A percentile compares a stretch with the other conserved stretches of the same genome.
Evolutionary conservation across 257 asterid species (phyloP).

Genomic region (Scutellaria minor): DNA sequence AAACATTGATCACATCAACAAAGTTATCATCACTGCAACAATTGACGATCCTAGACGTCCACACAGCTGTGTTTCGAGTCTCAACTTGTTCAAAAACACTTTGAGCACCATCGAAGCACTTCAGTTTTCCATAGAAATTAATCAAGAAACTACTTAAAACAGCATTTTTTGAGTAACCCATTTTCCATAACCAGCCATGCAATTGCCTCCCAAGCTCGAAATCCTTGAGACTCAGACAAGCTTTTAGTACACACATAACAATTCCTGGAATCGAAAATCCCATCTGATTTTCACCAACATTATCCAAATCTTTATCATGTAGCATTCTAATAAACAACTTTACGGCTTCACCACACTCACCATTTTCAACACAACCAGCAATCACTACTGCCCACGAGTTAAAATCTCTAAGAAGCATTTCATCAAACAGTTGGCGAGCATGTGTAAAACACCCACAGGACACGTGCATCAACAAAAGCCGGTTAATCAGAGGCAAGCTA

Average conservation of each 20-base stretch:
- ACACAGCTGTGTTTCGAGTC: conserved; percentile 51
- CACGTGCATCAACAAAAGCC: conserved; percentile 58
- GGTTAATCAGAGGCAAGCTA: conserved; percentile 45
- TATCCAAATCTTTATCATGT: conserved; percentile 33
- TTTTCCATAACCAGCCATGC: conserved; percentile 70
- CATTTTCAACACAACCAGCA: conserved; percentile 61
- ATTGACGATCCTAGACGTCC: conserved; percentile 70
- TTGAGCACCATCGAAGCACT: conserved; percentile 49
- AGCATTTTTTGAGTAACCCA: conserved; percentile 51
- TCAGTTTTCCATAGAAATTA: conserved; percentile 65
- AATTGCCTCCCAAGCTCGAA: conserved; percentile 69
- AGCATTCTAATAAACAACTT: conserved; percentile 55
- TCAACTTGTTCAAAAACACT: conserved; percentile 48
- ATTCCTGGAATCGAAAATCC: conserved; percentile 55
- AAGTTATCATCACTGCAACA: conserved; percentile 47
- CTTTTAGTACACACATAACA: conserved; percentile 62
- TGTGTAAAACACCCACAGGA: conserved; percentile 41
- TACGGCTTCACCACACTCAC: conserved; percentile 42
- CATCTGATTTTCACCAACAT: conserved; percentile 36
- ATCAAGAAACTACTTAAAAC: conserved; percentile 68
- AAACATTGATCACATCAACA: conserved; percentile 49
- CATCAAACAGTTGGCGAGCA: conserved; percentile 69
- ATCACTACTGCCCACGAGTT: conserved; percentile 71
- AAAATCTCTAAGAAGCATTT: conserved; percentile 57
- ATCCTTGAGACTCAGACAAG: conserved; percentile 50